Evolutionary conservation across 768 basidiomycete species (phyloP), one percentile per base, ranked within the genome.

Genomic region (Trametes meyenii): DNA sequence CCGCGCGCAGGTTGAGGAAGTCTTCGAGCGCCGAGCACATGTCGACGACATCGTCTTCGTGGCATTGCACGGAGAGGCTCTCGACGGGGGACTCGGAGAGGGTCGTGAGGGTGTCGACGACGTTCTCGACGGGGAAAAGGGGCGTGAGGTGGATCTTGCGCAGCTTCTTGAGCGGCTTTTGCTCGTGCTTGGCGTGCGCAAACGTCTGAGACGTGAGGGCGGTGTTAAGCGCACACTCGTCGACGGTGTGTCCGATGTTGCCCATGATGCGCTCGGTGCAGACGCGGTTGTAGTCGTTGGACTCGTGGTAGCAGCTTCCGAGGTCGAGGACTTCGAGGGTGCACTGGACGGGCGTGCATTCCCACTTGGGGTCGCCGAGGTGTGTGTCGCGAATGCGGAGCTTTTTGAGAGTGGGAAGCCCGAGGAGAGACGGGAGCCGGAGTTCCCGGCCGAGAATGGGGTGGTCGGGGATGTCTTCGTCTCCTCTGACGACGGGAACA

Each of bases 371-470:
- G 71, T 87, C 85, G 16, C 87, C 88, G 58, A 91, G 80, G 73
- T 89, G 89, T 0, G 87, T 89, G 69, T 89, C 88, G 58, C 81
- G 81, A 67, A 91, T 83, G 44, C 79, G 79, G 64, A 91, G 85
- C 64, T 79, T 81, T 29, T 77, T 79, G 40, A 91, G 83, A 46
- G 82, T 77, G 7, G 86, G 81, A 49, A 91, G 79, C 65, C 81
- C 80, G 50, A 91, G 80, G 55, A 91, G 83, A 13, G 82, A 84
- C 1, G 89, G 88, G 1, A 91, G 81, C 19, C 77, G 79, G 52
- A 90, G 84, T 42, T 83, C 81, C 19, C 80, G 73, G 39, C 83
- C 86, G 74, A 45, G 77, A 14, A 54, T 81, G 78, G 73, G 85
- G 83, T 72, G 72, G 57, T 55, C 77, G 74, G 35, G 85, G 83